Evolutionary conservation across 257 asterid genomes (phyloP).

Genomic region (Solanum ossicruentum): DNA sequence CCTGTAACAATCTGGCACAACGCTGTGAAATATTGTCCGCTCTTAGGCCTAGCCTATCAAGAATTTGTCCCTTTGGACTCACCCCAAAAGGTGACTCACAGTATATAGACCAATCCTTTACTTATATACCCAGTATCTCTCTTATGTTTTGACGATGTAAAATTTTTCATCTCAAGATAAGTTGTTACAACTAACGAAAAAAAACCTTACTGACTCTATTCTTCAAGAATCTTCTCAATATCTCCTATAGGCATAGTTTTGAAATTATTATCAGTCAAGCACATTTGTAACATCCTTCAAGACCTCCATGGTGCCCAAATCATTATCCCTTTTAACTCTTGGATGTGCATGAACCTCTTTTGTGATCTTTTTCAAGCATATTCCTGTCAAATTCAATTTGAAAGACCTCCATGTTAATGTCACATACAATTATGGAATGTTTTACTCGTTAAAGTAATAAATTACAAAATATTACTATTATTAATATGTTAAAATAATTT

Average conservation of each 20-base stretch:
- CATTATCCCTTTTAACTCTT: constrained; percentile 22
- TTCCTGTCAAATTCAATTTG: constrained; percentile 5
- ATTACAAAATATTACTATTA: background rate
- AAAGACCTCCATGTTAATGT: background rate
- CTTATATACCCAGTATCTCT: no score
- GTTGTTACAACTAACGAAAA: no score
- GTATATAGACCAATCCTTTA: no score
- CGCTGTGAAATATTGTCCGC: no score
- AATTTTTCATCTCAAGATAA: no score
- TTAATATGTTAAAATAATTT: no score
- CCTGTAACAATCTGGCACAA: no score
- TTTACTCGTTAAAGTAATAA: background rate
- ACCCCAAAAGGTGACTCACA: no score
- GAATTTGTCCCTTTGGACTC: no score
- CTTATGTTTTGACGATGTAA: no score
- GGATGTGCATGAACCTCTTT: constrained; percentile 34
- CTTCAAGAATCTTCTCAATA: constrained; percentile 19
- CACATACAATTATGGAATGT: background rate
- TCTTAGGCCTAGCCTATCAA: no score
- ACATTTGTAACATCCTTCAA: constrained; percentile 54
- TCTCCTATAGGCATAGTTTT: constrained; percentile 32
- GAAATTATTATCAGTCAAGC: constrained; percentile 45
- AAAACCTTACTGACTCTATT: background rate
- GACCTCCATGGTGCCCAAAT: constrained; percentile 43
- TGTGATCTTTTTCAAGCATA: constrained; percentile 28